Conservation (phyloP, 2,329 filamentous ascomycete species). For the Cladophialophora psammophila region DNA sequence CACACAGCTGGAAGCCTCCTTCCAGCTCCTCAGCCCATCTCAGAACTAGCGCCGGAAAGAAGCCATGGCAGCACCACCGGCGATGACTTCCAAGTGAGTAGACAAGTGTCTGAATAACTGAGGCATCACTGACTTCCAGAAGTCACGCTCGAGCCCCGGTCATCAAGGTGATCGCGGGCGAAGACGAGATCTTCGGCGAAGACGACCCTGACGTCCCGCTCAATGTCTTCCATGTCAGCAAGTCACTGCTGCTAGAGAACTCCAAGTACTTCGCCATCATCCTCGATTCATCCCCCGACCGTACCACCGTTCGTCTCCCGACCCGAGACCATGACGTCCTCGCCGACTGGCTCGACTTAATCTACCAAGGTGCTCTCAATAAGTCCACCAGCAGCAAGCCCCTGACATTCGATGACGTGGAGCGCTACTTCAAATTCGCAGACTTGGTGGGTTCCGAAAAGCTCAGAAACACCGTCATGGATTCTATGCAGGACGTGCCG, state of each 20-base stretch:
- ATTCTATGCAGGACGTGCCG: slow-evolving; percentile 15
- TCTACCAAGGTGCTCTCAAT: slow-evolving; percentile 7
- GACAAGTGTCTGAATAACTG: not conserved
- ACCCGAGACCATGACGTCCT: slow-evolving; percentile 12
- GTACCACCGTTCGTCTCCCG: slow-evolving; percentile 13
- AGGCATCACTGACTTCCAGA: not conserved
- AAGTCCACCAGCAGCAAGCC: not conserved
- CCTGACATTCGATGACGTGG: not conserved
- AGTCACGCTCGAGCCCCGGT: slow-evolving; percentile 25
- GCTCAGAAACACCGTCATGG: slow-evolving; percentile 23
- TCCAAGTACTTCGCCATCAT: slow-evolving; percentile 25
- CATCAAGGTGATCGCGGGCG: slow-evolving; percentile 25
- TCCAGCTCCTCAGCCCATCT: not conserved
- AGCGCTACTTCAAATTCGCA: slow-evolving; percentile 19
- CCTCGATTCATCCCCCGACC: slow-evolving; percentile 18
- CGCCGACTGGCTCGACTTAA: slow-evolving; percentile 19
- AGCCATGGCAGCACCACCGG: not conserved
- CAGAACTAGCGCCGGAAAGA: not conserved
- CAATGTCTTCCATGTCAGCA: slow-evolving; percentile 31
- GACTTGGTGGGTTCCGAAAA: slow-evolving; percentile 19
- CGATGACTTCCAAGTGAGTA: slow-evolving; percentile 2
- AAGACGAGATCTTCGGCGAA: slow-evolving; percentile 15
- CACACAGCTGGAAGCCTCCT: not conserved
- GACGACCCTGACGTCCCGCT: slow-evolving; percentile 1
- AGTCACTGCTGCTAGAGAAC: slow-evolving; percentile 21